Conservation (phyloP, 805 yeast genomes). For the Hanseniaspora lachancei region DNA sequence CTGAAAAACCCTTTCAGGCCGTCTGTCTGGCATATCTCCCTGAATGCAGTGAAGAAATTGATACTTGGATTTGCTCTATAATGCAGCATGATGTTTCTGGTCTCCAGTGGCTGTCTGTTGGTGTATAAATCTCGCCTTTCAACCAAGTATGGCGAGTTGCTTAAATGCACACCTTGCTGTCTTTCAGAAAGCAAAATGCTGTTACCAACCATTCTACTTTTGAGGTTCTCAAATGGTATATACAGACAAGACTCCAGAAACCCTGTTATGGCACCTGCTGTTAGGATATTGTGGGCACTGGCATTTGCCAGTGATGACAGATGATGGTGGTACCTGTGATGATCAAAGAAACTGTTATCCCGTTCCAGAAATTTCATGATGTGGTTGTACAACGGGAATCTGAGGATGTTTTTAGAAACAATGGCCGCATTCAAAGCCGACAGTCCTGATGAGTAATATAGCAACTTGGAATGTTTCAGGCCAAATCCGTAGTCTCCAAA, state of each 20-base stretch:
- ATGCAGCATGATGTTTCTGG: not conserved
- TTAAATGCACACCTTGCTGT: not conserved
- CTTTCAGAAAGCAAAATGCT: constrained; percentile 6
- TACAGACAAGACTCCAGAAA: constrained; percentile 11
- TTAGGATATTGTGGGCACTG: not conserved
- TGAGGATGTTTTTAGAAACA: not conserved
- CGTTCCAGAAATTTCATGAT: constrained; percentile 3
- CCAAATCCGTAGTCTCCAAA: constrained; percentile 11
- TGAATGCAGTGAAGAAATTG: constrained; percentile 7
- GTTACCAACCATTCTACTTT: constrained; percentile 13
- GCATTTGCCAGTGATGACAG: not conserved
- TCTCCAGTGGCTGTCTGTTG: not conserved
- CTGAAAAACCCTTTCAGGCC: constrained; percentile 13
- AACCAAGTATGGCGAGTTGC: constrained; percentile 2
- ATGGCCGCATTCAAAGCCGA: constrained; percentile 12
- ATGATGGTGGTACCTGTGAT: constrained; percentile 4
- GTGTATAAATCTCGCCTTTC: constrained; percentile 4
- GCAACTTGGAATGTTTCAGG: not conserved
- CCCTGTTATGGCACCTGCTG: constrained; percentile 11
- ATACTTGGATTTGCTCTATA: constrained; percentile 11
- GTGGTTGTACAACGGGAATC: constrained; percentile 11
- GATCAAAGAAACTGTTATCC: not conserved
- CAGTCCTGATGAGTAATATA: constrained; percentile 9
- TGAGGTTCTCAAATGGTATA: constrained; percentile 14
- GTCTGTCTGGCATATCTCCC: constrained; percentile 12